These are phyloP conservation scores for Colletotrichum orbiculare DNA, from an alignment of 2,329 filamentous ascomycete species.

Conservation along the genomic window DNA sequence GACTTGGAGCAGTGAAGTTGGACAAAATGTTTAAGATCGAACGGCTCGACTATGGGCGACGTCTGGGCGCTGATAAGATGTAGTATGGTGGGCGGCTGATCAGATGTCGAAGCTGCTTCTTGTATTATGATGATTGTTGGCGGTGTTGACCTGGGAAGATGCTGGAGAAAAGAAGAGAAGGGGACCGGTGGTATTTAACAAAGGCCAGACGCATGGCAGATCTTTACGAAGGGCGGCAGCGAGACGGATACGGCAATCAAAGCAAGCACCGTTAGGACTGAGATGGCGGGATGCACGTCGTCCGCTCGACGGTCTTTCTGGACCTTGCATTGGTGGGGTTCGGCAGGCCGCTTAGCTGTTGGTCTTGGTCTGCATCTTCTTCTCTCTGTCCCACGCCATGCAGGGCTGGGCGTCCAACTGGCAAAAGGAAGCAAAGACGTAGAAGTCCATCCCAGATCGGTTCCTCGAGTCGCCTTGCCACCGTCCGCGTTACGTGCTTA, in stretches of 20 bases:
- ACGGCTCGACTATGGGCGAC: neutral
- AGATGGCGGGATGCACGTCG: constrained; percentile 22
- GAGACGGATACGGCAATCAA: constrained; percentile 27
- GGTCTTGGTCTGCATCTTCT: no score
- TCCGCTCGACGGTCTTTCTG: constrained; percentile 12
- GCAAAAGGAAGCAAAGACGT: no score
- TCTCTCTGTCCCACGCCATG: neutral
- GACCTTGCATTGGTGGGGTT: constrained; percentile 17
- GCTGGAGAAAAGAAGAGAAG: neutral
- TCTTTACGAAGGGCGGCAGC: neutral
- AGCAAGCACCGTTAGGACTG: constrained; percentile 30
- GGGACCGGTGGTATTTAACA: constrained; percentile 27
- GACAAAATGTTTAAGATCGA: neutral
- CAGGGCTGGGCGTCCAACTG: neutral
- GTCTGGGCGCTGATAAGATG: constrained; percentile 1
- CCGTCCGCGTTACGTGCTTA: constrained; percentile 8
- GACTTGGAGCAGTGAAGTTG: neutral
- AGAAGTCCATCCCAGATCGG: neutral
- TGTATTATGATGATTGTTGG: neutral
- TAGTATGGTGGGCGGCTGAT: neutral
- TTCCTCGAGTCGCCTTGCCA: no score
- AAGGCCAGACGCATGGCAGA: neutral
- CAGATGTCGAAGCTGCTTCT: neutral
- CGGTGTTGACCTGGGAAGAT: neutral
- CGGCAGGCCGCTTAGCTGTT: neutral